phyloP scores from a whole-genome alignment of 2,329 filamentous ascomycete genomes.

The Teratosphaeria nubilosa region DNA sequence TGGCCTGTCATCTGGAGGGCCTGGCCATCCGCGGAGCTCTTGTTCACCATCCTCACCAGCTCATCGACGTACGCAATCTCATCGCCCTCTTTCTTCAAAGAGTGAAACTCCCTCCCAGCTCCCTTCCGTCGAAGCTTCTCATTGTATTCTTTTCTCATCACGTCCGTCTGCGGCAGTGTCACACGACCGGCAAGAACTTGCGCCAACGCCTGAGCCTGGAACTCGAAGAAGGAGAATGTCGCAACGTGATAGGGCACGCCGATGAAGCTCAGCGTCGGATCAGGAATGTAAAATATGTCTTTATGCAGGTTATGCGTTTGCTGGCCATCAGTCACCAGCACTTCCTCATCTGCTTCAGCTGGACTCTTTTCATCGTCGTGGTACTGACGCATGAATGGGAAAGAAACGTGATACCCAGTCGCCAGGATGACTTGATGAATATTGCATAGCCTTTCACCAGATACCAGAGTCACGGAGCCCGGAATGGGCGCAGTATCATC shows the following conservation, averaged over 20 bases:
- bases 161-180: constrained; percentile 34
- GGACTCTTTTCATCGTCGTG: constrained; percentile 36
- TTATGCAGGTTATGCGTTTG: constrained; percentile 58
- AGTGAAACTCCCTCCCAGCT: constrained; percentile 36
- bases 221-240: constrained; percentile 61
- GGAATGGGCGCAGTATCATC: constrained; percentile 33
- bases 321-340: constrained; percentile 55
- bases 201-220: constrained; percentile 54
- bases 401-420: constrained; percentile 59
- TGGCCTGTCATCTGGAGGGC: constrained; percentile 23
- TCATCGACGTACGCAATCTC: constrained; percentile 33
- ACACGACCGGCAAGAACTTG: constrained; percentile 46
- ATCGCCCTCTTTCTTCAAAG: constrained; percentile 26
- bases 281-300: constrained; percentile 61
- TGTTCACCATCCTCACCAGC: constrained; percentile 31
- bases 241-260: constrained; percentile 57
- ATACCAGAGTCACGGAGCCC: constrained; percentile 41
- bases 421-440: constrained; percentile 55
- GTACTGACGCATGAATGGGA: constrained; percentile 51
- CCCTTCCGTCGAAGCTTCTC: constrained; percentile 29
- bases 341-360: constrained; percentile 40
- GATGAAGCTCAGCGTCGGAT: constrained; percentile 53
- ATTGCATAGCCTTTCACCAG: constrained; percentile 42
- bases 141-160: constrained; percentile 35
- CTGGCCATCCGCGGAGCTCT: neutral